These are phyloP conservation scores for Parmales sp. DNA, from an alignment of 108 stramenopile genomes.

Conservation along the genomic window DNA sequence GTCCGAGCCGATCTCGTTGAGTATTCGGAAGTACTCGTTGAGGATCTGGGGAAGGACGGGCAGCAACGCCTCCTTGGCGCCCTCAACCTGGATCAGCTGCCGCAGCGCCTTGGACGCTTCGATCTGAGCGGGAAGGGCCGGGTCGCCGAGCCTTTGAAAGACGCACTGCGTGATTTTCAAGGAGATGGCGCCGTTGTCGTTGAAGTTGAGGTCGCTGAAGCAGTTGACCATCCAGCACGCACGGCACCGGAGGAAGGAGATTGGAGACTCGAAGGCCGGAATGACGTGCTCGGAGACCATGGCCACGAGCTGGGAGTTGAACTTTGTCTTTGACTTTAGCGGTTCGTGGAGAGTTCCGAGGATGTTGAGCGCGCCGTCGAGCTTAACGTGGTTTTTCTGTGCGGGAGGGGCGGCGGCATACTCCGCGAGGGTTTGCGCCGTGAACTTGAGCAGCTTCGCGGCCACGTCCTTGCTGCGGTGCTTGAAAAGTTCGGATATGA, in stretches of 20 bases:
- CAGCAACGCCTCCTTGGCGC: slow-evolving; percentile 70
- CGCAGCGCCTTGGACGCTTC: slow-evolving; percentile 83
- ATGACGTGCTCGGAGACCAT: slow-evolving; percentile 78
- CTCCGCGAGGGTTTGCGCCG: slow-evolving; percentile 66
- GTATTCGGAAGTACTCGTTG: slow-evolving; percentile 93
- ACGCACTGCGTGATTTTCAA: slow-evolving; percentile 52
- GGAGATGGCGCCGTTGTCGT: slow-evolving; percentile 63
- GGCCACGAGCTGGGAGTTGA: slow-evolving; percentile 55
- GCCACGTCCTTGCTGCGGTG: slow-evolving; percentile 83
- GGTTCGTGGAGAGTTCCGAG: slow-evolving; percentile 75
- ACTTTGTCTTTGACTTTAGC: slow-evolving; percentile 63
- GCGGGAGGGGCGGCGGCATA: slow-evolving; percentile 59
- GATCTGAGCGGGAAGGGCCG: slow-evolving; percentile 91
- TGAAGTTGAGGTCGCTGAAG: slow-evolving; percentile 61
- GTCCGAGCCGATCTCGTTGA: slow-evolving; percentile 93
- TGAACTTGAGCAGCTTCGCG: slow-evolving; percentile 59
- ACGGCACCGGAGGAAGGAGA: slow-evolving; percentile 79
- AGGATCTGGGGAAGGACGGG: slow-evolving; percentile 83
- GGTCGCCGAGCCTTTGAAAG: slow-evolving; percentile 73
- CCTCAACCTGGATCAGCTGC: slow-evolving; percentile 78
- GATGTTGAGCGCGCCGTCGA: slow-evolving; percentile 79
- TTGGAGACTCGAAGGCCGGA: slow-evolving; percentile 81
- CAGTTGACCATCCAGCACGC: slow-evolving; percentile 92
- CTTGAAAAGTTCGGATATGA: slow-evolving; percentile 81
- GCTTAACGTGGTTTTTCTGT: slow-evolving; percentile 68